phyloP scores from a whole-genome alignment of 2,329 filamentous ascomycete genomes.

The Herpotrichia juniperi region DNA sequence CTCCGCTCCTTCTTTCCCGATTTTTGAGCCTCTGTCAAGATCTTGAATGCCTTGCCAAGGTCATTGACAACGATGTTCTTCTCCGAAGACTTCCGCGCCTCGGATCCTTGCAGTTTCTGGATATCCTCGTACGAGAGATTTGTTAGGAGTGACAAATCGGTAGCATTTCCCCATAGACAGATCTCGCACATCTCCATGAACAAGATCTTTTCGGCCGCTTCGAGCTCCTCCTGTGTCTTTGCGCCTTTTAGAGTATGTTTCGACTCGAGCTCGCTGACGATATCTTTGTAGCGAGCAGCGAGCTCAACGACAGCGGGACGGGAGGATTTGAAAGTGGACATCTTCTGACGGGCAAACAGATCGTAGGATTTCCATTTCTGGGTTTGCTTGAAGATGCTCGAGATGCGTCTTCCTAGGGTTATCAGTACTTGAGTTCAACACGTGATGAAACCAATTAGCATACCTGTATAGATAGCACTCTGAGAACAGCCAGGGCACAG shows the following conservation, averaged over 20 bases:
- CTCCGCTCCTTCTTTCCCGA: constrained; percentile 70
- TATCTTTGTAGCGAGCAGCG: constrained; percentile 75
- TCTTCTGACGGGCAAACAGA: constrained; percentile 87
- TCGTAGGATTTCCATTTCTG: constrained; percentile 89
- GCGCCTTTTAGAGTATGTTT: constrained; percentile 52
- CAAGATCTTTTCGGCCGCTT: constrained; percentile 74
- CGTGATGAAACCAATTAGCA: constrained; percentile 9
- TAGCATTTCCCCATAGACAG: constrained; percentile 96
- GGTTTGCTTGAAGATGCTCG: constrained; percentile 76
- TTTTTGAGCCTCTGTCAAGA: constrained; percentile 69
- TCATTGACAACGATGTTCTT: constrained; percentile 94
- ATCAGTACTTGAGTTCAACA: constrained; percentile 17
- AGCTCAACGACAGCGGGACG: constrained; percentile 84
- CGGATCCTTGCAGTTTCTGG: constrained; percentile 89
- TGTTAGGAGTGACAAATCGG: constrained; percentile 88
- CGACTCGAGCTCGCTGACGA: constrained; percentile 69
- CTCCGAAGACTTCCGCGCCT: constrained; percentile 84
- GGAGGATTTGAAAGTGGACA: constrained; percentile 89
- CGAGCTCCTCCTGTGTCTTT: constrained; percentile 58
- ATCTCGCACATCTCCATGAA: constrained; percentile 96
- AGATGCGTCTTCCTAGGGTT: constrained; percentile 69
- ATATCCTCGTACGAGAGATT: constrained; percentile 94
- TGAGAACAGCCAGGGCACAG: constrained; percentile 84
- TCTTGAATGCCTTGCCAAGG: constrained; percentile 72
- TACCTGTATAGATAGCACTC: constrained; percentile 95